Evolutionary conservation across 306 rosid species (phyloP), one percentile per base, ranked within the genome.

Genomic region (Quercus aquifolioides): DNA sequence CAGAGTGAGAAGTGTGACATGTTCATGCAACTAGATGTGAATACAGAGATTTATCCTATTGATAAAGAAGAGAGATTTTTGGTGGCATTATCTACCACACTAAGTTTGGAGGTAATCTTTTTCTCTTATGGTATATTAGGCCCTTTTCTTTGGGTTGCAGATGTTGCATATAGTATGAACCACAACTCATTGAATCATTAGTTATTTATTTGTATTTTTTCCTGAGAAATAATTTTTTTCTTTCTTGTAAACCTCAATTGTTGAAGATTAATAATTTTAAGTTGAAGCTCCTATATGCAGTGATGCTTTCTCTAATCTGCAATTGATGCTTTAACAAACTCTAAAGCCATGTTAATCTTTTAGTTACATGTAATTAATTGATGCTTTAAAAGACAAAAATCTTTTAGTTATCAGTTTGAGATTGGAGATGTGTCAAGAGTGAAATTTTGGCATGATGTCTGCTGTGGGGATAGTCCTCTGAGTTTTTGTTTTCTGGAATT

Each of bases 21-120:
- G 86, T 10, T 75, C 79, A 80, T 92, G 89, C 90, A 76, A 52
- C 87, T 92, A 33, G 97, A 95, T 79, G 91, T 92, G 74, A 91
- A 92, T 79, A 85, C 97, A 0, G 95, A 95, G 85, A 86, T 95
- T 79, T 95, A 92, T 87, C 97, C 97, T 9, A 79, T 92, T 79
- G 83, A 72, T 6, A 76, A 79, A 84, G 83, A 83, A 21, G 97
- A 95, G 25, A 88, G 82, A 73, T 89, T 91, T 77, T 69, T 91
- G 85, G 83, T 95, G 95, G 92, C 86, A 30, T 52, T 92, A 74
- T 82, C 97, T 73, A 94, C 97, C 26, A 84, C 97, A 4, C 90
- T 92, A 41, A 84, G 89, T 87, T 88, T 85, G 79, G 89, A 92
- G 95, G 97, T 94, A 87, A 77, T 26, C 25, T 57, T 64, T 20